Percentiles rank a stretch among this genome's conserved stretches.
Conservation (phyloP, 345 rosid species). For the Eucalyptus pauciflora region DNA sequence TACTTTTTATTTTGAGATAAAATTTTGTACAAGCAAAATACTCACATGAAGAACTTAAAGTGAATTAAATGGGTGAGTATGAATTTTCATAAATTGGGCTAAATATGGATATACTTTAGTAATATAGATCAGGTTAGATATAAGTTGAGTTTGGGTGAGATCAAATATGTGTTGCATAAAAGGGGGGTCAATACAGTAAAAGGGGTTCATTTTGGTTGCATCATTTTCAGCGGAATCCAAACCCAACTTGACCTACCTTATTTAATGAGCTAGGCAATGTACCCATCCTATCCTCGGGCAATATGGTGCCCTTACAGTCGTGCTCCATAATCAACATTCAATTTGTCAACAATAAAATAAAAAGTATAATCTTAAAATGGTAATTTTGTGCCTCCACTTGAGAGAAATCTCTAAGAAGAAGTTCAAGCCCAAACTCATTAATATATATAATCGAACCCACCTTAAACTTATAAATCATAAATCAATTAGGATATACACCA, state of each 20-base stretch:
- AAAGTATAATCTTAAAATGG: neutral
- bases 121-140: fast-evolving
- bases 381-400: too few relatives aligned
- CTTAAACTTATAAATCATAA: neutral
- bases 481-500: neutral
- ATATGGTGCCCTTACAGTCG: fast-evolving
- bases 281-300: neutral
- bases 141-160: neutral
- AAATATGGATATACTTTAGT: fast-evolving
- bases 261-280: neutral
- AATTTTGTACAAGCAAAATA: neutral
- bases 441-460: neutral
- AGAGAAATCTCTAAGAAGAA: too few relatives aligned
- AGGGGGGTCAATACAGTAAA: neutral
- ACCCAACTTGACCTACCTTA: fast-evolving
- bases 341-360: neutral
- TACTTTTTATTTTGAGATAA: neutral
- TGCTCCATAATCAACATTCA: neutral
- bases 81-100: neutral
- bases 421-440: fast-evolving
- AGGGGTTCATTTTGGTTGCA: neutral
- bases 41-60: neutral
- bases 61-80: neutral
- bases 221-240: fast-evolving
- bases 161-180: neutral